Evolutionary conservation across 306 rosid species (phyloP).

Genomic region (Vigna reflexopilosa): DNA sequence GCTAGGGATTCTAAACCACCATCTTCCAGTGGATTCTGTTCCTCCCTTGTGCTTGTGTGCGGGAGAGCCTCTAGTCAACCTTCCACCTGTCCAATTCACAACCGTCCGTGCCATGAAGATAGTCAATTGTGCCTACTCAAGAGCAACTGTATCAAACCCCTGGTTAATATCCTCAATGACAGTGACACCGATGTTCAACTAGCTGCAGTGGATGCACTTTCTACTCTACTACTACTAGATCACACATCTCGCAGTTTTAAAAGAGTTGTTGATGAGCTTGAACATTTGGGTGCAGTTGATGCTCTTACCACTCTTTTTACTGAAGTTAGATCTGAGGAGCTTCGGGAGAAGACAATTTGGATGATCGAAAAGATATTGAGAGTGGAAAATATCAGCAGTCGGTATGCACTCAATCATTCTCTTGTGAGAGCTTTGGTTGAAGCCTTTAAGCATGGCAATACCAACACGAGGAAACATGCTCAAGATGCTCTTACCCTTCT

Average conservation of each 20-base stretch:
- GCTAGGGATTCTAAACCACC: conserved; percentile 43
- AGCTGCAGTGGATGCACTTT: conserved; percentile 31
- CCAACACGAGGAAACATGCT: conserved; percentile 32
- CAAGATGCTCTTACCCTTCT: conserved; percentile 17
- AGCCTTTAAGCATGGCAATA: conserved; percentile 23
- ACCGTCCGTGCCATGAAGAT: not conserved
- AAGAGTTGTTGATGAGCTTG: conserved; percentile 26
- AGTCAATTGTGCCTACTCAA: conserved; percentile 14
- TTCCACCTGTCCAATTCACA: conserved; percentile 12
- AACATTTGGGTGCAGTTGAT: conserved; percentile 16
- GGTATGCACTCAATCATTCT: conserved; percentile 26
- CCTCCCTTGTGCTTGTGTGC: not conserved
- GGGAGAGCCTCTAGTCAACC: not conserved
- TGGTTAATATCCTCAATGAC: not conserved
- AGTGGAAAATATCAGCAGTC: conserved; percentile 10
- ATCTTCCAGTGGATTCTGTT: not conserved
- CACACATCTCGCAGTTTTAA: conserved; percentile 13
- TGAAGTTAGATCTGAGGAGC: conserved; percentile 20
- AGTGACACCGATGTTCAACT: conserved; percentile 22
- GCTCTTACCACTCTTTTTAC: conserved; percentile 13
- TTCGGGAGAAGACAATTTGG: conserved; percentile 22
- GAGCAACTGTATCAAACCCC: conserved; percentile 11
- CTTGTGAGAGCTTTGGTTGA: conserved; percentile 21
- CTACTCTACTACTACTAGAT: not conserved
- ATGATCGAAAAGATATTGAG: conserved; percentile 20